phyloP scores from a whole-genome alignment of 2,329 filamentous ascomycete species.

The Ophidiomyces ophidiicola region DNA sequence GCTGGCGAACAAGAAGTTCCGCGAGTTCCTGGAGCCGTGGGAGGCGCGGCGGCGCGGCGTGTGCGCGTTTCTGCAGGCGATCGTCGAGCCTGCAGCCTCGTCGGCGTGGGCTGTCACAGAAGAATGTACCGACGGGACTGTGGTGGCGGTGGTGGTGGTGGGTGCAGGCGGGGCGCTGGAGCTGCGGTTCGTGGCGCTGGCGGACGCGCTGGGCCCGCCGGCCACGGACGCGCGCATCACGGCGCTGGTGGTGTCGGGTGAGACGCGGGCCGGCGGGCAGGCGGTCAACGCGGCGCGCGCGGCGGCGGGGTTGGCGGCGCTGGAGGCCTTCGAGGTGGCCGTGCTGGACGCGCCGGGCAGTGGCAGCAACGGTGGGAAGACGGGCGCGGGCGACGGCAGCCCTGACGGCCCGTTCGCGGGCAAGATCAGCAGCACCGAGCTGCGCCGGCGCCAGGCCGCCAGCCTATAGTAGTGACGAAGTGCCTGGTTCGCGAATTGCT shows the following conservation, averaged over 20 bases:
- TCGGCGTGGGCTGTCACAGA: no score
- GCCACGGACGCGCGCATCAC: conserved; percentile 68
- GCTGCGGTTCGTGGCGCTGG: conserved; percentile 72
- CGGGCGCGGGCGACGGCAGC: no score
- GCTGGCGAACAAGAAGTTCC: conserved; percentile 78
- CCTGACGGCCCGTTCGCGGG: no score
- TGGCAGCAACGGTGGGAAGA: no score
- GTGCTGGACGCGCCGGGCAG: conserved; percentile 58
- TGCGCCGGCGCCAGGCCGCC: conserved; percentile 51
- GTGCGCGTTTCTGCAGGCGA: conserved; percentile 55
- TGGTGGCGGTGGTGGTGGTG: no score
- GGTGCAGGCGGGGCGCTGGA: no score
- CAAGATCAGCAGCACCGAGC: conserved; percentile 91
- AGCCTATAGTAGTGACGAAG: no score
- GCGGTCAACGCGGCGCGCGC: conserved; percentile 74
- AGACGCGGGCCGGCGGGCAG: conserved; percentile 71
- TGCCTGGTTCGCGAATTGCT: no score
- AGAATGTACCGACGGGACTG: conserved; percentile 47
- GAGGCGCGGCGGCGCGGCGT: conserved; percentile 56
- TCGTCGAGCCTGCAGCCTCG: conserved; percentile 45
- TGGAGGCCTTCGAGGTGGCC: conserved; percentile 80
- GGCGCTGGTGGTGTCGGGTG: conserved; percentile 72
- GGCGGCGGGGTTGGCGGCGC: conserved; percentile 60
- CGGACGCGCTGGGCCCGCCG: conserved; percentile 81
- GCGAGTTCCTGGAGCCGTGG: conserved; percentile 72